phyloP scores from a whole-genome alignment of 192 early-diverging fungal species.

The Thoreauomyces humboldtii region DNA sequence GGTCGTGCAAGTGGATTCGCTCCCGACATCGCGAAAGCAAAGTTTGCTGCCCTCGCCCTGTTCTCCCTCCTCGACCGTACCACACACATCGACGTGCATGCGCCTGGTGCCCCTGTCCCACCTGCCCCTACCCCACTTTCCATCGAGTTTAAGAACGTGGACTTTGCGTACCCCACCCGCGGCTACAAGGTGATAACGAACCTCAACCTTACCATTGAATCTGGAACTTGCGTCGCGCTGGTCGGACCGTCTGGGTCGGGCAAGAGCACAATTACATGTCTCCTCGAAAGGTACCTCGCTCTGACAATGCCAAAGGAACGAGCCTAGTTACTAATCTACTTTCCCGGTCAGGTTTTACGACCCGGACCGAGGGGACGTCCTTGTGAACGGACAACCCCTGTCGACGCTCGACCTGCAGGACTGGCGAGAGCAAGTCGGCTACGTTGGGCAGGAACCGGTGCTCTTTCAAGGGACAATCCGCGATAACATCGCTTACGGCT shows the following conservation, averaged over 20 bases:
- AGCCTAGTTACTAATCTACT: not conserved
- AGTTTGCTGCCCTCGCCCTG: slow-evolving; percentile 34
- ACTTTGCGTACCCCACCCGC: slow-evolving; percentile 56
- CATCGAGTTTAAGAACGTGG: slow-evolving; percentile 29
- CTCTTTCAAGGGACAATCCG: slow-evolving; percentile 71
- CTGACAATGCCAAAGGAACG: slow-evolving; percentile 24
- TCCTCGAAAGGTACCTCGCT: slow-evolving; percentile 47
- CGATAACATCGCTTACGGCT: slow-evolving; percentile 25
- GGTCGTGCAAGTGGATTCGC: slow-evolving; percentile 28
- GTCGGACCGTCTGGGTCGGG: slow-evolving; percentile 76
- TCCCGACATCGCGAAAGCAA: slow-evolving; percentile 34
- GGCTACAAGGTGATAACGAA: slow-evolving; percentile 37
- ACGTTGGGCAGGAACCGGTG: slow-evolving; percentile 83
- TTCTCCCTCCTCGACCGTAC: slow-evolving; percentile 43
- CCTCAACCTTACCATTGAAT: slow-evolving; percentile 23
- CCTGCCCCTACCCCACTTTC: slow-evolving; percentile 33
- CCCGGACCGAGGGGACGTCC: slow-evolving; percentile 50
- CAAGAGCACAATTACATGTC: slow-evolving; percentile 70
- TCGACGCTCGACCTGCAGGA: slow-evolving; percentile 53
- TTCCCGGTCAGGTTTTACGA: slow-evolving; percentile 38
- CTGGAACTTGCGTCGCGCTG: slow-evolving; percentile 79
- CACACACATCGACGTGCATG: slow-evolving; percentile 32
- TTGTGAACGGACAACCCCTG: slow-evolving; percentile 69
- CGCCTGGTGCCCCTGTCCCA: slow-evolving; percentile 8
- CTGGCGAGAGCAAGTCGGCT: slow-evolving; percentile 70